Evolutionary conservation across 1,139 yeast species (phyloP).

Genomic region (Scheffersomyces quercinus): DNA sequence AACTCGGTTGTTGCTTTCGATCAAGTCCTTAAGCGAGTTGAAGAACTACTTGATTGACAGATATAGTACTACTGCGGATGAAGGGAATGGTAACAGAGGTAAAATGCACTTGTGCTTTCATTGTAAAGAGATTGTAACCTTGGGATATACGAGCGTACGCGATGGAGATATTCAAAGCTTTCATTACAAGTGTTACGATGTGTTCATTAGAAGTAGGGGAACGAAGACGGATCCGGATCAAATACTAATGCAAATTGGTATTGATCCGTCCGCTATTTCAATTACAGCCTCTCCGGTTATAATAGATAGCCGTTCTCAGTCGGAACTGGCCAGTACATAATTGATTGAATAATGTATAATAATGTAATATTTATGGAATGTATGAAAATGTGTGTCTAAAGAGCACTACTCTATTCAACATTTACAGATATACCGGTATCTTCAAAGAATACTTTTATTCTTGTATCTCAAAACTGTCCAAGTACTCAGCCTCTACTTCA

Average conservation of each 20-base stretch:
- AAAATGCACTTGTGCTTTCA: conserved; percentile 48
- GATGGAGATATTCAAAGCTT: conserved; percentile 32
- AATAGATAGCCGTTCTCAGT: too few species aligned
- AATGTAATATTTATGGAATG: neutral
- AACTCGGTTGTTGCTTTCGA: conserved; percentile 36
- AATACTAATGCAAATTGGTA: too few species aligned
- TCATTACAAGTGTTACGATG: conserved; percentile 52
- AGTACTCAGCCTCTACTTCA: conserved; percentile 72
- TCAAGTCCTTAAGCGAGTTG: conserved; percentile 49
- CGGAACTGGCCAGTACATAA: too few species aligned
- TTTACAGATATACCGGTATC: too few species aligned
- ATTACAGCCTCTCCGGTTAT: too few species aligned
- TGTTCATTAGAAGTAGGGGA: conserved; percentile 20
- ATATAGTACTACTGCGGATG: conserved; percentile 33
- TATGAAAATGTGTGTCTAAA: neutral
- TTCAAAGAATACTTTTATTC: too few species aligned
- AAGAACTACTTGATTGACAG: conserved; percentile 44
- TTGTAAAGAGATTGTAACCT: conserved; percentile 58
- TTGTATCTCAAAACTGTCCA: conserved; percentile 45
- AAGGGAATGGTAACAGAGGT: conserved; percentile 29
- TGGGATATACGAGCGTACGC: conserved; percentile 44
- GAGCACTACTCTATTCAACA: too few species aligned
- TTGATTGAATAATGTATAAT: neutral
- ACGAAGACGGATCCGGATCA: neutral
- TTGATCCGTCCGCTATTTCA: too few species aligned